These are phyloP conservation scores for Hyaloscypha variabilis DNA, from an alignment of 495 filamentous ascomycete species.

Conservation along the genomic window DNA sequence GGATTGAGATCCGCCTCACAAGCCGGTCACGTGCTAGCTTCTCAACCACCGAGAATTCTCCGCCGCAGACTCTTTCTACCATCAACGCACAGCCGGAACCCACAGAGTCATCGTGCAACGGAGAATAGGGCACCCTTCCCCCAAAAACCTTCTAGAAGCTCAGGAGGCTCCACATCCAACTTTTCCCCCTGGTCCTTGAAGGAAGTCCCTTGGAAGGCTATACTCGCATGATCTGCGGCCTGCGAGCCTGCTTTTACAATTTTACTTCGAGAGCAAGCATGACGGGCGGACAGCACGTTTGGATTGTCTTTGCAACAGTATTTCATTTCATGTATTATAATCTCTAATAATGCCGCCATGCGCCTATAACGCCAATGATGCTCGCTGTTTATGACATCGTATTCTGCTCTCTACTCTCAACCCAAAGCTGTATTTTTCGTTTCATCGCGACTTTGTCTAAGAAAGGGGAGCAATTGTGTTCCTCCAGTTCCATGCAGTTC, in stretches of 20 bases:
- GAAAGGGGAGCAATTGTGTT: conserved; percentile 35
- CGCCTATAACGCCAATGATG: background rate
- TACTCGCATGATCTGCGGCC: no score
- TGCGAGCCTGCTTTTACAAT: no score
- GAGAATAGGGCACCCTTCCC: background rate
- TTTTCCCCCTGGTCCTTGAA: no score
- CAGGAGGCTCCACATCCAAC: background rate
- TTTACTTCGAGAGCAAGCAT: background rate
- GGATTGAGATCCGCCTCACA: background rate
- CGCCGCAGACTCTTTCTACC: background rate
- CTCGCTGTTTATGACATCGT: background rate
- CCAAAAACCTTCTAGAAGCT: background rate
- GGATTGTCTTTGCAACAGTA: background rate
- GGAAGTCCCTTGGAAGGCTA: no score
- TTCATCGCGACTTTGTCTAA: conserved; percentile 32
- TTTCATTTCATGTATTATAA: background rate
- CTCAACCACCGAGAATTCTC: background rate
- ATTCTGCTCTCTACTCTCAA: background rate
- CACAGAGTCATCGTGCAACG: no score
- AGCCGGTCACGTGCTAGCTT: background rate
- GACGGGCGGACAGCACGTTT: background rate
- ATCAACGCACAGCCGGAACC: background rate
- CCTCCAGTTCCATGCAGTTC: conserved; percentile 34
- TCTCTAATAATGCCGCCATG: background rate
- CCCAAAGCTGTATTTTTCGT: conserved; percentile 8